Conservation (phyloP, 495 filamentous ascomycete genomes). For the Neurospora sp. region DNA sequence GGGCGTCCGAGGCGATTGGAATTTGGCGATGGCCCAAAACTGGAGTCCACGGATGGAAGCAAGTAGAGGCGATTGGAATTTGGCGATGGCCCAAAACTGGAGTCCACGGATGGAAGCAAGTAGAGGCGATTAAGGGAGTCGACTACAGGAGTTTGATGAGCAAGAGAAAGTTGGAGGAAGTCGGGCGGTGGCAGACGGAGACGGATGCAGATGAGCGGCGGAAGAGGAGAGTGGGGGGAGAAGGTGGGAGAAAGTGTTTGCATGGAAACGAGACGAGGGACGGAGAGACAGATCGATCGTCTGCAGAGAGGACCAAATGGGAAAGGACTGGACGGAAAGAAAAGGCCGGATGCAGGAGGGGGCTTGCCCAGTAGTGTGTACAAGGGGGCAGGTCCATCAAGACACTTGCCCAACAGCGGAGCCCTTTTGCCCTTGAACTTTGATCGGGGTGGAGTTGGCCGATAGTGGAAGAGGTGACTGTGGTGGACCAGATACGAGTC, state of each 20-base stretch:
- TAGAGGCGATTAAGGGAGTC: background rate
- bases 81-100: background rate
- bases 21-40: background rate
- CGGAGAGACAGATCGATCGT: background rate
- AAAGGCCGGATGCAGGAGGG: constrained; percentile 1
- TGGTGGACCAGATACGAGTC: background rate
- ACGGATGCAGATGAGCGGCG: background rate
- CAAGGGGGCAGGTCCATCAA: background rate
- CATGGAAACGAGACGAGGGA: background rate
- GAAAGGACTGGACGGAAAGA: constrained; percentile 6
- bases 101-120: background rate
- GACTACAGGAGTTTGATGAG: background rate
- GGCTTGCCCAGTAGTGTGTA: constrained; percentile 3
- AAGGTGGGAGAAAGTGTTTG: constrained; percentile 5
- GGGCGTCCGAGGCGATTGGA: background rate
- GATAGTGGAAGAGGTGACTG: background rate
- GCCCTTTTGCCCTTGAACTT: background rate
- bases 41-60: background rate
- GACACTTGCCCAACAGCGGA: background rate
- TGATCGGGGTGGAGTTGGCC: background rate
- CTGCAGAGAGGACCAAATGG: background rate
- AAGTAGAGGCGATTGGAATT: background rate
- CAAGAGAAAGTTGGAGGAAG: background rate
- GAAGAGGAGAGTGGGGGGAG: background rate
- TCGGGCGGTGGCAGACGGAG: background rate